These are phyloP conservation scores for Ceraceosorus bombacis DNA, from an alignment of 1,284 basidiomycete species.

Conservation along the genomic window DNA sequence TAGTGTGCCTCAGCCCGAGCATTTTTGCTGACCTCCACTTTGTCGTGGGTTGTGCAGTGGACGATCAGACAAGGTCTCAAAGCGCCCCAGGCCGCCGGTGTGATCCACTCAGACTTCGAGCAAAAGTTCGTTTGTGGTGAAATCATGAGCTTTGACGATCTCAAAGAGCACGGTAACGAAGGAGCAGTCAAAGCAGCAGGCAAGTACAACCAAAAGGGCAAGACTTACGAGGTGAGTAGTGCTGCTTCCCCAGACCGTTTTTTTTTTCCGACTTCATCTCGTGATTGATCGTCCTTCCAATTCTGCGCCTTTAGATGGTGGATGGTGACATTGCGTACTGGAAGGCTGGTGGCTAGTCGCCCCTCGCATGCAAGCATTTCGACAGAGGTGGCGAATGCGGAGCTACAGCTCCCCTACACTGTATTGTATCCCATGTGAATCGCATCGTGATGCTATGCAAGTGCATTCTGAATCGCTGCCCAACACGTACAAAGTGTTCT, in stretches of 20 bases:
- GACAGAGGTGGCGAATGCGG: too few species aligned
- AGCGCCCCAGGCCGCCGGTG: slow-evolving; percentile 93
- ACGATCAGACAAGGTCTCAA: slow-evolving; percentile 88
- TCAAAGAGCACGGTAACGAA: slow-evolving; percentile 87
- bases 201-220: slow-evolving; percentile 90
- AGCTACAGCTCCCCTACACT: too few species aligned
- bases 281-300: too few species aligned
- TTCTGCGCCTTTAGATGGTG: slow-evolving; percentile 22
- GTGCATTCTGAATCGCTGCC: too few species aligned
- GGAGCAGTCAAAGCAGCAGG: slow-evolving; percentile 86
- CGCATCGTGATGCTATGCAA: too few species aligned
- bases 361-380: too few species aligned
- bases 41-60: slow-evolving; percentile 54
- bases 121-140: slow-evolving; percentile 99
- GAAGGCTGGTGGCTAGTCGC: slow-evolving; percentile 6
- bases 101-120: slow-evolving; percentile 93
- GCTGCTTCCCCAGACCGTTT: too few species aligned
- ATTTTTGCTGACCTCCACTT: slow-evolving; percentile 42
- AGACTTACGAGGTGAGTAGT: slow-evolving; percentile 66
- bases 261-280: too few species aligned
- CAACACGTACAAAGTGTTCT: too few species aligned
- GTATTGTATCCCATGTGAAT: too few species aligned
- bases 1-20: too few species aligned
- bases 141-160: slow-evolving; percentile 86
- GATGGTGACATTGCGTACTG: slow-evolving; percentile 45